Percentiles rank a stretch among this genome's conserved stretches.
phyloP scores from a whole-genome alignment of 2,329 filamentous ascomycete species.

The Orbilia quercus region DNA sequence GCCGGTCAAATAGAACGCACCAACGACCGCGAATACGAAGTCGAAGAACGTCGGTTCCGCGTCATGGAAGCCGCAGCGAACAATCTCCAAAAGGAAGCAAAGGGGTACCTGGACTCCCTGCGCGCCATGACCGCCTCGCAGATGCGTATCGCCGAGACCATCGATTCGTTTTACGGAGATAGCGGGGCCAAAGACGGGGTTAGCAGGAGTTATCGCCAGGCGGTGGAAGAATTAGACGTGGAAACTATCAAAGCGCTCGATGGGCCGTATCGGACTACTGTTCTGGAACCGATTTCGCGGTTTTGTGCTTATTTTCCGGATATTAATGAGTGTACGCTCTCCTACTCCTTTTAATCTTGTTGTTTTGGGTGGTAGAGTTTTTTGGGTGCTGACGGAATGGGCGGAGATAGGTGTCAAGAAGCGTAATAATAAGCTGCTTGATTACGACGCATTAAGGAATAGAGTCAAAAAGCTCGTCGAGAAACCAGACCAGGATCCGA shows the following conservation, averaged over 20 bases:
- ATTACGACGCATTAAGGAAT: constrained; percentile 94
- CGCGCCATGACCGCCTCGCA: constrained; percentile 99
- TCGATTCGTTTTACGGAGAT: constrained; percentile 98
- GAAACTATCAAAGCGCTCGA: constrained; percentile 99
- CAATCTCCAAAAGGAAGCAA: constrained; percentile 95
- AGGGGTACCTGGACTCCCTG: constrained; percentile 95
- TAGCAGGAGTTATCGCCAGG: constrained; percentile 96
- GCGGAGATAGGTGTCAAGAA: constrained; percentile 82
- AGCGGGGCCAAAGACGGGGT: constrained; percentile 94
- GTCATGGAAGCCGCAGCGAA: constrained; percentile 96
- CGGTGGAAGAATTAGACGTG: constrained; percentile 95
- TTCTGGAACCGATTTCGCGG: constrained; percentile 91
- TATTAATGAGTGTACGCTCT: constrained; percentile 87
- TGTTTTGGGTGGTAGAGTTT: no score
- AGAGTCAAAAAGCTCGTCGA: constrained; percentile 97
- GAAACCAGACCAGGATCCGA: constrained; percentile 98
- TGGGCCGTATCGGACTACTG: constrained; percentile 93
- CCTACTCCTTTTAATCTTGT: background rate
- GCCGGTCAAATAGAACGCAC: constrained; percentile 98
- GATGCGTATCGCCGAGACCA: constrained; percentile 99
- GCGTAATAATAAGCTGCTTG: constrained; percentile 95
- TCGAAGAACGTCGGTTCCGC: constrained; percentile 93
- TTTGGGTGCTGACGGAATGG: background rate
- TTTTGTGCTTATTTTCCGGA: constrained; percentile 99
- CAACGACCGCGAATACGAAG: constrained; percentile 97